These are phyloP conservation scores for Colletotrichum caudatum DNA, from an alignment of 2,329 filamentous ascomycete species.

Conservation along the genomic window DNA sequence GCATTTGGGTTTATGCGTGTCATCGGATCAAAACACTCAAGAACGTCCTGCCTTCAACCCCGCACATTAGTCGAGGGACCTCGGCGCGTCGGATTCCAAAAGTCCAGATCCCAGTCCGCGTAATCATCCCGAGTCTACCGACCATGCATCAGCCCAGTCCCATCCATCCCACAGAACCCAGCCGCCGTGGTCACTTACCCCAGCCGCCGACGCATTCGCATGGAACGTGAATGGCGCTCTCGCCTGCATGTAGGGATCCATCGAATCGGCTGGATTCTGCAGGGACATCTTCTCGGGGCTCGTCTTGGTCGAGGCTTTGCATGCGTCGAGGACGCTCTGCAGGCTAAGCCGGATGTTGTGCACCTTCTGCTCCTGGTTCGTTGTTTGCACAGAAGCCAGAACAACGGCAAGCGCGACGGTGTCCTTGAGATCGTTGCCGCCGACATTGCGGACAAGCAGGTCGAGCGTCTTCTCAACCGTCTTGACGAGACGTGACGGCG, in stretches of 20 bases:
- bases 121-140: conserved; percentile 42
- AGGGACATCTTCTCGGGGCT: conserved; percentile 54
- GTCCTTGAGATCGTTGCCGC: conserved; percentile 64
- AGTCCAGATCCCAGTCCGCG: conserved; percentile 39
- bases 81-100: conserved; percentile 35
- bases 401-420: conserved; percentile 62
- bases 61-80: conserved; percentile 22
- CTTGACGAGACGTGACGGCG: conserved; percentile 54
- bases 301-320: conserved; percentile 58
- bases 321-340: conserved; percentile 58
- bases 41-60: conserved; percentile 13
- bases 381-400: conserved; percentile 58
- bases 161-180: conserved; percentile 58
- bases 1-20: conserved; percentile 14
- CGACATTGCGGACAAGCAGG: conserved; percentile 59
- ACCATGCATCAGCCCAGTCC: conserved; percentile 48
- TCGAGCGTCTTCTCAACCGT: conserved; percentile 63
- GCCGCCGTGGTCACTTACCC: conserved; percentile 48
- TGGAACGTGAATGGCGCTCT: conserved; percentile 48
- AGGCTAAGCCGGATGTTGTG: conserved; percentile 58
- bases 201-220: conserved; percentile 47
- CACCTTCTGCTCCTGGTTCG: conserved; percentile 54
- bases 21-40: not conserved
- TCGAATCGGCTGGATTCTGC: conserved; percentile 37
- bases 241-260: conserved; percentile 42